phyloP scores from a whole-genome alignment of 352 stramenopile species.

The Globisporangium viniferum region DNA sequence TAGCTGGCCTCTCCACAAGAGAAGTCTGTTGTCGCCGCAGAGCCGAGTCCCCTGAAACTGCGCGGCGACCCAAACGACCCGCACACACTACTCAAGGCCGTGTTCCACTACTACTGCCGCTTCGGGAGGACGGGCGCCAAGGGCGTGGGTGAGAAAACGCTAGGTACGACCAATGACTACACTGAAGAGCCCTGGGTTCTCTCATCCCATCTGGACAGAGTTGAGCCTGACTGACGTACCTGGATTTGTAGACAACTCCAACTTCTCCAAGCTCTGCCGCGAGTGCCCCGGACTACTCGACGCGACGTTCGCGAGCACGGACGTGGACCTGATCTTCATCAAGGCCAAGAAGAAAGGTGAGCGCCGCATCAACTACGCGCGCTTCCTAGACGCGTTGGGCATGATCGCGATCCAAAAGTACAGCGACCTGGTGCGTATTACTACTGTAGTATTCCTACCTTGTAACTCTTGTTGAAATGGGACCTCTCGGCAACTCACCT shows the following conservation, averaged over 20 bases:
- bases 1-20: not conserved
- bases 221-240: too few species aligned
- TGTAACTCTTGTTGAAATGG: not conserved
- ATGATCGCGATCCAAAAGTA: conserved; percentile 86
- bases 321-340: conserved; percentile 88
- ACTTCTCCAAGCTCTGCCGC: conserved; percentile 85
- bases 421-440: conserved; percentile 47
- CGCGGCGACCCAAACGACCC: conserved; percentile 73
- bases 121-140: conserved; percentile 74
- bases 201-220: too few species aligned
- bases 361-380: conserved; percentile 77
- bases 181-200: not conserved
- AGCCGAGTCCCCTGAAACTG: conserved; percentile 31
- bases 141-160: conserved; percentile 56
- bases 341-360: conserved; percentile 86
- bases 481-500: not conserved
- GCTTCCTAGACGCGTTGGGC: conserved; percentile 80
- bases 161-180: conserved; percentile 17
- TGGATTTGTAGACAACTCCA: conserved; percentile 44
- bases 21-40: not conserved
- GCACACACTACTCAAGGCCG: conserved; percentile 70
- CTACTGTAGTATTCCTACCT: too few species aligned
- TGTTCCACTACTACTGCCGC: conserved; percentile 87
- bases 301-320: conserved; percentile 53
- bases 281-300: conserved; percentile 69